These are phyloP conservation scores for Apostasia shenzhenica DNA, from an alignment of 106 monocot species.

Conservation along the genomic window DNA sequence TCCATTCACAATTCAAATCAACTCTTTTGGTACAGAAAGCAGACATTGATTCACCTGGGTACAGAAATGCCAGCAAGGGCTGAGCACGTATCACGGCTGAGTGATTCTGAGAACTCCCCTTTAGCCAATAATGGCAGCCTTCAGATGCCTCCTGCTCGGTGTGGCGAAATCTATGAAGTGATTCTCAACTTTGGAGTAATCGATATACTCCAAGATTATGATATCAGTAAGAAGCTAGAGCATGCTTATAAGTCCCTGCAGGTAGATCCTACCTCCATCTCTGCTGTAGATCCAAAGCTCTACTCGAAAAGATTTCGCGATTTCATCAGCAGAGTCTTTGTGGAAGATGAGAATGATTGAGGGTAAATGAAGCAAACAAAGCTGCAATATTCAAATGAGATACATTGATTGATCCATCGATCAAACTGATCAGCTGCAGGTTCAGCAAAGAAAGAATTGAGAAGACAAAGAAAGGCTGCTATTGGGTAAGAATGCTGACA, in stretches of 20 bases:
- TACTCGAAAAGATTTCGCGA: slow-evolving; percentile 59
- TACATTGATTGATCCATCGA: not conserved
- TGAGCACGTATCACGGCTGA: slow-evolving; percentile 33
- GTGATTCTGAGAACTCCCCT: slow-evolving; percentile 33
- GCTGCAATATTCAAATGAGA: not conserved
- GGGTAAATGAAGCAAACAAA: not conserved
- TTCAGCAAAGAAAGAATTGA: not conserved
- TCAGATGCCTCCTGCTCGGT: slow-evolving; percentile 8
- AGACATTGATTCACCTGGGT: slow-evolving; percentile 41
- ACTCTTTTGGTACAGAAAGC: slow-evolving; percentile 39
- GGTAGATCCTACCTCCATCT: slow-evolving; percentile 54
- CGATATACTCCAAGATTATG: slow-evolving; percentile 58
- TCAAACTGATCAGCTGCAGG: not conserved
- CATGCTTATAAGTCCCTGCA: slow-evolving; percentile 63
- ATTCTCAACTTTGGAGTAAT: slow-evolving; percentile 55
- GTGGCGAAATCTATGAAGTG: slow-evolving; percentile 44
- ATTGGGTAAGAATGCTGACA: too few relatives aligned
- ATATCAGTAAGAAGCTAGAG: slow-evolving; percentile 46
- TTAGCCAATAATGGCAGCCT: slow-evolving; percentile 1
- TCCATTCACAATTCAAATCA: not conserved
- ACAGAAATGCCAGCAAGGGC: slow-evolving; percentile 72
- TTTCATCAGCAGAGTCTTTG: slow-evolving; percentile 48
- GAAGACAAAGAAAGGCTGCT: not conserved
- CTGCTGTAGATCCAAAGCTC: slow-evolving; percentile 59
- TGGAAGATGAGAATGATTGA: slow-evolving; percentile 21